Evolutionary conservation across 129 eudicot species (phyloP).

Genomic region (Ambrosia artemisiifolia): DNA sequence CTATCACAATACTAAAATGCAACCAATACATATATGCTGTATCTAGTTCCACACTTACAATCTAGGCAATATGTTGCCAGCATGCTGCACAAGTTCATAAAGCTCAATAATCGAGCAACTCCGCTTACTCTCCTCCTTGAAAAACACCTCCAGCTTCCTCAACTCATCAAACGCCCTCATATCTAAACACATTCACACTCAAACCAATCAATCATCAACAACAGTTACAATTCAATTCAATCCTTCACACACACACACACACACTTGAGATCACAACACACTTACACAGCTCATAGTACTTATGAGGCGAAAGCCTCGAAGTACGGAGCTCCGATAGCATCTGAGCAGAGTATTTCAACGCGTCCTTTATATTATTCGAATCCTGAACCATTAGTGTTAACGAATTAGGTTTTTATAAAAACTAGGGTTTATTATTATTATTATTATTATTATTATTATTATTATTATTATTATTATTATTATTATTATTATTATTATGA

Average conservation of each 20-base stretch:
- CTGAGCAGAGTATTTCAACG: conserved; percentile 96
- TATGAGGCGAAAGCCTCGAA: conserved; percentile 91
- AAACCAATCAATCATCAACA: not conserved
- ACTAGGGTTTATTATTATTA: conserved; percentile 14
- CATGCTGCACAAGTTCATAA: conserved; percentile 97
- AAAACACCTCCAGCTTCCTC: conserved; percentile 86
- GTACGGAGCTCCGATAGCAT: conserved; percentile 99
- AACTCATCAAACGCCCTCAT: conserved; percentile 98
- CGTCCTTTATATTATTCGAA: conserved; percentile 87
- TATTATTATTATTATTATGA: too few relatives aligned
- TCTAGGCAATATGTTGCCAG: conserved; percentile 96
- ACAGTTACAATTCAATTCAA: too few relatives aligned
- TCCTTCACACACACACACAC: not conserved
- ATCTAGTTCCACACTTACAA: conserved; percentile 46
- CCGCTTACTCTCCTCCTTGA: conserved; percentile 79
- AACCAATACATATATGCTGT: not conserved
- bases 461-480: too few relatives aligned
- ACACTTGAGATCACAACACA: conserved; percentile 19
- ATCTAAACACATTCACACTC: conserved; percentile 45
- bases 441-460: too few relatives aligned
- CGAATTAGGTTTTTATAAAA: conserved; percentile 27
- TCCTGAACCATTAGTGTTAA: conserved; percentile 45
- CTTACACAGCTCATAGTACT: conserved; percentile 85
- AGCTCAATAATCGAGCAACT: conserved; percentile 96
- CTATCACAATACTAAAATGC: conserved; percentile 6